These are phyloP conservation scores for Ogataea zsoltii DNA, from an alignment of 805 yeast genomes.

Conservation along the genomic window DNA sequence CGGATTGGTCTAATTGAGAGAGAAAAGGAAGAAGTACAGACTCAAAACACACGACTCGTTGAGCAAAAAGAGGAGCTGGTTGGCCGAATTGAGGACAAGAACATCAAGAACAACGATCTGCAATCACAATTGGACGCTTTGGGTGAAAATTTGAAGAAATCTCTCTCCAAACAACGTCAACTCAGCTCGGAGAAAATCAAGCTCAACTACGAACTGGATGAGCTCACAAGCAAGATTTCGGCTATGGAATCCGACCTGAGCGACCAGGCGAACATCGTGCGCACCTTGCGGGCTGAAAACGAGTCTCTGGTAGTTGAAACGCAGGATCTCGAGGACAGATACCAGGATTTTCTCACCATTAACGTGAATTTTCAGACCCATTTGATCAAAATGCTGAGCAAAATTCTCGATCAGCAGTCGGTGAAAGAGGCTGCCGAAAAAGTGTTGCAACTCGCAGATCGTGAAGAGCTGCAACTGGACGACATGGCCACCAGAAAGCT, in stretches of 20 bases:
- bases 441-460: conserved; percentile 42
- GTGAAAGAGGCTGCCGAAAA: conserved; percentile 58
- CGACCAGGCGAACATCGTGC: conserved; percentile 19
- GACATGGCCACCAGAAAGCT: conserved; percentile 33
- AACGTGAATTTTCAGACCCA: conserved; percentile 51
- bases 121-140: conserved; percentile 2
- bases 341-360: conserved; percentile 18
- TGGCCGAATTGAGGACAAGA: background rate
- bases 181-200: conserved; percentile 20
- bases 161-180: conserved; percentile 19
- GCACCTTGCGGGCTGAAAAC: conserved; percentile 42
- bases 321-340: conserved; percentile 6
- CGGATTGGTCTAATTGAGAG: background rate
- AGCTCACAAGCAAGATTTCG: conserved; percentile 24
- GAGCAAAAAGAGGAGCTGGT: background rate
- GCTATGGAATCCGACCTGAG: conserved; percentile 22
- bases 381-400: conserved; percentile 50
- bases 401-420: conserved; percentile 58
- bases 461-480: conserved; percentile 24
- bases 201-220: conserved; percentile 41
- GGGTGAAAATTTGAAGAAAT: conserved; percentile 11
- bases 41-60: background rate
- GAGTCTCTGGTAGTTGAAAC: conserved; percentile 39
- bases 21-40: background rate
- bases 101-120: conserved; percentile 1